Evolutionary conservation across 2,329 filamentous ascomycete species (phyloP).

Genomic region (Pyricularia pennisetigena): DNA sequence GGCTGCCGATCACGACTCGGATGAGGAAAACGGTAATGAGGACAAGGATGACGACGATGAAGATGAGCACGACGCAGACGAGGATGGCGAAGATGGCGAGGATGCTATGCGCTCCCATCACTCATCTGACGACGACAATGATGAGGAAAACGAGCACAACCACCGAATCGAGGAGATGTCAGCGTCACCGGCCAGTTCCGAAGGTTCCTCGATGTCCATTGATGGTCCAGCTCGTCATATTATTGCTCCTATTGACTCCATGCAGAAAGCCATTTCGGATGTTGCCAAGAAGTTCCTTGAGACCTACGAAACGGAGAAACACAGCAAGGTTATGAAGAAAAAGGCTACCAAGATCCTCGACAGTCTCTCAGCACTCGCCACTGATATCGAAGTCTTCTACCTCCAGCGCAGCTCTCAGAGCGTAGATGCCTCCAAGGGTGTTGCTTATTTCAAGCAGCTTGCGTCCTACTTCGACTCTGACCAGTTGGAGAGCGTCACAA

Average conservation of each 20-base stretch:
- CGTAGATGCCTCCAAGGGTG: constrained; percentile 40
- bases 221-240: constrained; percentile 42
- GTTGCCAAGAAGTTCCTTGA: constrained; percentile 79
- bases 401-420: constrained; percentile 39
- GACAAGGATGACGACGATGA: constrained; percentile 25
- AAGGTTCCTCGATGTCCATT: constrained; percentile 55
- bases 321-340: constrained; percentile 62
- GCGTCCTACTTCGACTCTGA: constrained; percentile 82
- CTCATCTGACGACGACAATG: constrained; percentile 32
- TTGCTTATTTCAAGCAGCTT: constrained; percentile 61
- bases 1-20: constrained; percentile 9
- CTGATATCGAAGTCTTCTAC: constrained; percentile 65
- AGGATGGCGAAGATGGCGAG: constrained; percentile 36
- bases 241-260: constrained; percentile 39
- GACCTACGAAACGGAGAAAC: constrained; percentile 67
- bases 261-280: constrained; percentile 63
- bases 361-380: constrained; percentile 61
- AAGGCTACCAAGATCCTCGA: constrained; percentile 70
- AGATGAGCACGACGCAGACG: constrained; percentile 35
- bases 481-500: constrained; percentile 86
- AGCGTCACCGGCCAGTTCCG: constrained; percentile 57
- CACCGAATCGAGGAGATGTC: constrained; percentile 47
- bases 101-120: constrained; percentile 15
- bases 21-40: constrained; percentile 26
- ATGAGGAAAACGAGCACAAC: constrained; percentile 39